Evolutionary conservation across 495 filamentous ascomycete genomes (phyloP).

Genomic region (Cenococcum geophilum): DNA sequence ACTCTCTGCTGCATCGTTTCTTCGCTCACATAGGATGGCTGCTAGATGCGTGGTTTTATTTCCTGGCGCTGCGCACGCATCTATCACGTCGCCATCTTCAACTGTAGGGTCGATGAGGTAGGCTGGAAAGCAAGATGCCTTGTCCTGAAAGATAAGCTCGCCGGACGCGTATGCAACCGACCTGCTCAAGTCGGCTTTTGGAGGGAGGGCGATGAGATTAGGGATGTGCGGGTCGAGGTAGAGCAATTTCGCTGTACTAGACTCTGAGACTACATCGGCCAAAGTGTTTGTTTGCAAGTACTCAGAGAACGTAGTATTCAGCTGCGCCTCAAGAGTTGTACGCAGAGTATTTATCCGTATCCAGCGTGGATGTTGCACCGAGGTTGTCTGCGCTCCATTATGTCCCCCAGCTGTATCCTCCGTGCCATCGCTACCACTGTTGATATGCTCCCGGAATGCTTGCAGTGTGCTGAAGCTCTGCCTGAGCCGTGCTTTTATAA

Average conservation of each 20-base stretch:
- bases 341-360: constrained; percentile 78
- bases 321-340: constrained; percentile 59
- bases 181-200: constrained; percentile 57
- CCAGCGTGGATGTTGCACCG: constrained; percentile 66
- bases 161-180: constrained; percentile 67
- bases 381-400: neutral
- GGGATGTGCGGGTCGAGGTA: constrained; percentile 74
- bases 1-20: constrained; percentile 2
- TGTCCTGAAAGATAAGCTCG: constrained; percentile 85
- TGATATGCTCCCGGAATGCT: constrained; percentile 54
- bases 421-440: constrained; percentile 29
- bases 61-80: constrained; percentile 88
- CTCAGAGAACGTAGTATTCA: constrained; percentile 59
- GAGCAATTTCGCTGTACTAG: constrained; percentile 35
- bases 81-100: constrained; percentile 66
- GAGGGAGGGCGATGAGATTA: constrained; percentile 72
- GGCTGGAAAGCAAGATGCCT: constrained; percentile 93
- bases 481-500: constrained; percentile 69
- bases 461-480: constrained; percentile 60
- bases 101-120: constrained; percentile 62
- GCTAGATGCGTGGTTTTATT: constrained; percentile 97
- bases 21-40: constrained; percentile 49
- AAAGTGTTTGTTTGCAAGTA: constrained; percentile 50
- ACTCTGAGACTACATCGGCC: constrained; percentile 36
- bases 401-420: neutral